A percentile compares a stretch with the other conserved stretches of the same genome.
Evolutionary conservation across 2,329 filamentous ascomycete genomes (phyloP).

Genomic region (Graphilbum fragrans): DNA sequence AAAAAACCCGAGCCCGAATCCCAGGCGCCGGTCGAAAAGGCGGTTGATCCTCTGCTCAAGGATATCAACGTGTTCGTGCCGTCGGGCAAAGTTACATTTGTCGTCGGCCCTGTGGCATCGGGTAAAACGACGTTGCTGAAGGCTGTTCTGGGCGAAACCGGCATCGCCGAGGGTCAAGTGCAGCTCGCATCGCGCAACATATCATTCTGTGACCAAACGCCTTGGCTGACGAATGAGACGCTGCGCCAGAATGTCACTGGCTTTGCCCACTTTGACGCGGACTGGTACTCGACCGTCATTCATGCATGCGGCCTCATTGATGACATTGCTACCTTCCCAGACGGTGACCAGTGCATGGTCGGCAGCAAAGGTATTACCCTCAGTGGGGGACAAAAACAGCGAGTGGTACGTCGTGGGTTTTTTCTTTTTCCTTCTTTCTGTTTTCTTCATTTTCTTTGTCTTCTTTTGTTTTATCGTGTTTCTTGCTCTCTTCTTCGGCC

Average conservation of each 20-base stretch:
- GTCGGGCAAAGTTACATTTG: background rate
- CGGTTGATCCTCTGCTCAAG: too few relatives aligned
- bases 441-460: background rate
- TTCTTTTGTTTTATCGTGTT: too few relatives aligned
- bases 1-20: too few relatives aligned
- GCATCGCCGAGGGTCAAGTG: slow-evolving; percentile 4
- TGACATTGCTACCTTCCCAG: slow-evolving; percentile 12
- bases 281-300: slow-evolving; percentile 9
- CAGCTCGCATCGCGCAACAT: background rate
- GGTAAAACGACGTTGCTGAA: slow-evolving; percentile 11
- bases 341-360: slow-evolving; percentile 12
- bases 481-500: too few relatives aligned
- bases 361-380: slow-evolving; percentile 15
- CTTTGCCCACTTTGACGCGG: slow-evolving; percentile 5
- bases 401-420: slow-evolving; percentile 10
- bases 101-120: slow-evolving; percentile 8
- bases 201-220: slow-evolving; percentile 8
- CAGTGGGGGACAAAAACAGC: slow-evolving; percentile 16
- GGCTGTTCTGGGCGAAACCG: slow-evolving; percentile 10
- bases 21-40: too few relatives aligned
- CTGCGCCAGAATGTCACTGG: slow-evolving; percentile 12
- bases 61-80: background rate
- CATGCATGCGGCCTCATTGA: slow-evolving; percentile 9
- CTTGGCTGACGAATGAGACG: slow-evolving; percentile 10
- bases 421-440: too few relatives aligned